phyloP scores from a whole-genome alignment of 768 basidiomycete genomes.

The Hygrocybe coccinea region DNA sequence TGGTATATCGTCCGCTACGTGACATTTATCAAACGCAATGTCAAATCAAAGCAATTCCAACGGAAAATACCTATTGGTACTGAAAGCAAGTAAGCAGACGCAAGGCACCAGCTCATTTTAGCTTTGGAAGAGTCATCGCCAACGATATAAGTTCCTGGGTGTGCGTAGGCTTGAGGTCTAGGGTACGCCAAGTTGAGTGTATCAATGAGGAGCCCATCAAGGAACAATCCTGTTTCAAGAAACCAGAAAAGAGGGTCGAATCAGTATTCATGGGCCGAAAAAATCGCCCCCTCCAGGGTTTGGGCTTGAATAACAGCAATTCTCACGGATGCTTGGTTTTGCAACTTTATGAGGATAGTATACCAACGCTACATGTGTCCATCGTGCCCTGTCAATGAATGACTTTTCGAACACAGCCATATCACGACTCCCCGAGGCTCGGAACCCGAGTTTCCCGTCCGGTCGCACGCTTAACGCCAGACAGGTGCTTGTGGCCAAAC shows the following conservation, averaged over 20 bases:
- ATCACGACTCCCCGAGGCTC: conserved; percentile 36
- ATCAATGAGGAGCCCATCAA: conserved; percentile 68
- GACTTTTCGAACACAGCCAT: conserved; percentile 42
- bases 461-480: conserved; percentile 46
- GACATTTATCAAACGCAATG: not conserved
- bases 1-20: conserved; percentile 61
- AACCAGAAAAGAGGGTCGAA: not conserved
- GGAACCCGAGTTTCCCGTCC: conserved; percentile 55
- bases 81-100: conserved; percentile 59
- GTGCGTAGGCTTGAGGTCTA: conserved; percentile 36
- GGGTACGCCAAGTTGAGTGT: conserved; percentile 63
- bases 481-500: conserved; percentile 25
- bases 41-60: not conserved
- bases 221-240: conserved; percentile 55
- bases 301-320: not conserved
- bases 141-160: conserved; percentile 43
- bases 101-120: conserved; percentile 62
- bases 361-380: conserved; percentile 69
- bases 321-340: conserved; percentile 55
- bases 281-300: not conserved
- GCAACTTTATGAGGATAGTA: conserved; percentile 55
- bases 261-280: not conserved
- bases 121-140: conserved; percentile 47
- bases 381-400: conserved; percentile 50
- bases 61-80: conserved; percentile 47